These are phyloP conservation scores for Jasminum sambac DNA, from an alignment of 257 asterid species.

Conservation along the genomic window DNA sequence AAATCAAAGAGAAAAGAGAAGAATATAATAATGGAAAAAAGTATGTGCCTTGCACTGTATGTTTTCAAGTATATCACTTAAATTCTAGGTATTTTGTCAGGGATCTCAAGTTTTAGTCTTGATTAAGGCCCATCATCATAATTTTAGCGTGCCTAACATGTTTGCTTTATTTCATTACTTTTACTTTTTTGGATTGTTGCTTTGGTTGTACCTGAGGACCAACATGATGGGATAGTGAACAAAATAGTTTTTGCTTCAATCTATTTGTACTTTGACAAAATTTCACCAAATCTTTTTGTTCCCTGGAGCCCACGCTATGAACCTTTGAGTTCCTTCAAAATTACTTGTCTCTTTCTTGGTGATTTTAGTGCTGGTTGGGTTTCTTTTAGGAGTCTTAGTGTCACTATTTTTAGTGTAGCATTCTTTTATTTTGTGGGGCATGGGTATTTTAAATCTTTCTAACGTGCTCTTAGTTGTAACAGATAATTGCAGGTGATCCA, in stretches of 20 bases:
- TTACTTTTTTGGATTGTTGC: slow-evolving; percentile 5
- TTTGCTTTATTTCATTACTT: slow-evolving; percentile 33
- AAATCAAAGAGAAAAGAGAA: neutral
- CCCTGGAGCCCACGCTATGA: slow-evolving; percentile 2
- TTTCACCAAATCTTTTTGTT: neutral
- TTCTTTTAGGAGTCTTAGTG: neutral
- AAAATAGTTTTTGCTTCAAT: neutral
- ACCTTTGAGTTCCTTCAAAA: neutral
- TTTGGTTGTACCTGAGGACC: neutral
- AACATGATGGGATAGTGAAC: neutral
- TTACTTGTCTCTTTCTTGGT: neutral
- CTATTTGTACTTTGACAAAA: slow-evolving; percentile 2
- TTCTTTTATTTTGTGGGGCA: neutral
- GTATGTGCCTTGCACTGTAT: neutral
- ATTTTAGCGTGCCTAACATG: slow-evolving; percentile 37
- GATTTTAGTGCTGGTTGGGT: neutral
- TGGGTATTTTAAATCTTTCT: neutral
- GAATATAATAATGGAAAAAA: neutral
- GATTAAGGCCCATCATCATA: slow-evolving; percentile 22
- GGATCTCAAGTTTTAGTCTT: neutral
- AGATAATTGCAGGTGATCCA: slow-evolving; percentile 97
- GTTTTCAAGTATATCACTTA: slow-evolving; percentile 1
- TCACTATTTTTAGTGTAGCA: neutral
- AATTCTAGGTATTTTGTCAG: slow-evolving; percentile 3
- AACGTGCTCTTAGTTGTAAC: slow-evolving; percentile 26